These are phyloP conservation scores for Rhodotorula glutinis DNA, from an alignment of 1,284 basidiomycete species.

Conservation along the genomic window DNA sequence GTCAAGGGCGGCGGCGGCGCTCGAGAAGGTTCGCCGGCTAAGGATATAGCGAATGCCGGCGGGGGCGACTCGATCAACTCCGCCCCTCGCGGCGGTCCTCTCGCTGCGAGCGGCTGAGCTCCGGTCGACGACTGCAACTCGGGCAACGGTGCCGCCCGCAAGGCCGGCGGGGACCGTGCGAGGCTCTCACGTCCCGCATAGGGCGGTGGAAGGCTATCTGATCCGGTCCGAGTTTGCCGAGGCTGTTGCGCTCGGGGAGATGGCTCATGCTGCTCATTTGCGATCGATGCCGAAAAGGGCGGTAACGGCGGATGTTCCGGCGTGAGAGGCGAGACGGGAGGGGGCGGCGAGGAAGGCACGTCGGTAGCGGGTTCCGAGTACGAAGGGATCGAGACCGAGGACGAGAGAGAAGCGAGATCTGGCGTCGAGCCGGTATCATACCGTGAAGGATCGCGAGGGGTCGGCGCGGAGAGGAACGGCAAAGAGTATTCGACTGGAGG, in stretches of 20 bases:
- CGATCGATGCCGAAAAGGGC: neutral
- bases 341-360: neutral
- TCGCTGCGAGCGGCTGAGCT: too few species aligned
- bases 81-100: too few species aligned
- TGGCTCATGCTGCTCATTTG: too few species aligned
- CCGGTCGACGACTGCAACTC: too few species aligned
- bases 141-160: neutral
- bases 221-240: neutral
- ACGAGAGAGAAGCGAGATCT: neutral
- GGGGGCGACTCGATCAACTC: too few species aligned
- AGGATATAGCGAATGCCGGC: too few species aligned
- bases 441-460: neutral
- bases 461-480: neutral
- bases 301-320: neutral
- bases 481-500: constrained; percentile 4
- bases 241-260: too few species aligned
- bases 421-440: neutral
- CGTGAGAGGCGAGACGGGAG: neutral
- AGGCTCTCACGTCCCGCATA: neutral
- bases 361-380: neutral
- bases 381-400: neutral
- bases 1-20: neutral
- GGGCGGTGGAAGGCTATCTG: neutral
- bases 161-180: neutral
- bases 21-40: too few species aligned